A percentile compares a stretch with the other conserved stretches of the same genome.
These are phyloP conservation scores for Capronia coronata DNA, from an alignment of 2,329 filamentous ascomycete genomes.

Conservation along the genomic window DNA sequence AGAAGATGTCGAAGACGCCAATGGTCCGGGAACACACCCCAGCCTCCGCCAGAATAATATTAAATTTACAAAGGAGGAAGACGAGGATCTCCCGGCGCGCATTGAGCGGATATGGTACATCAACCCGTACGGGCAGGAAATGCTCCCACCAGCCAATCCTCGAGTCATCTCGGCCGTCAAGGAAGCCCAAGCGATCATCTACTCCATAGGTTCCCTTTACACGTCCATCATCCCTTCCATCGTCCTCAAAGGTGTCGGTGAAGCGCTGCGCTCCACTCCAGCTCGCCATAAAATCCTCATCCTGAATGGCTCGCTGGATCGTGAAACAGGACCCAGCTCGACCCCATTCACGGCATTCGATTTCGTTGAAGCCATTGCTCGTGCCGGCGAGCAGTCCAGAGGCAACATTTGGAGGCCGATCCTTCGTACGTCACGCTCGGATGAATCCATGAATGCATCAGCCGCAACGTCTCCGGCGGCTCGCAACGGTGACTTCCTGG, in stretches of 20 bases:
- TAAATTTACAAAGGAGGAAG: constrained; percentile 73
- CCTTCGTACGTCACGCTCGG: constrained; percentile 14
- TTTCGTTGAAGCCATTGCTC: constrained; percentile 73
- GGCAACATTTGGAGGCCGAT: constrained; percentile 35
- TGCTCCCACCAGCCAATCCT: constrained; percentile 74
- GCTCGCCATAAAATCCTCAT: constrained; percentile 69
- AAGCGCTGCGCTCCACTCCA: constrained; percentile 50
- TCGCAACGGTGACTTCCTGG: constrained; percentile 10
- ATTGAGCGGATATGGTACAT: constrained; percentile 93
- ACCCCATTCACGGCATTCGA: constrained; percentile 66
- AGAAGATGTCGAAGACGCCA: constrained; percentile 38
- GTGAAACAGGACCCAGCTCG: constrained; percentile 70
- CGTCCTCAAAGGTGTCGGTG: constrained; percentile 68
- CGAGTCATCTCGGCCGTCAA: constrained; percentile 65
- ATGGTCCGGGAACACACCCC: constrained; percentile 61
- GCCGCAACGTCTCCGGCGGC: constrained; percentile 10
- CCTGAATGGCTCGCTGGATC: constrained; percentile 74
- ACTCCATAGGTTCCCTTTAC: constrained; percentile 90
- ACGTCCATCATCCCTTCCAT: constrained; percentile 81
- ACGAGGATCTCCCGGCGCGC: constrained; percentile 69
- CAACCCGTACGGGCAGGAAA: constrained; percentile 97
- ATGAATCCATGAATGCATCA: constrained; percentile 14
- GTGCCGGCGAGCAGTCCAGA: constrained; percentile 64
- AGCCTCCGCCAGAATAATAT: constrained; percentile 76
- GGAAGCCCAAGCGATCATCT: constrained; percentile 64